phyloP scores from a whole-genome alignment of 1,284 basidiomycete genomes.

The Ustilago cynodontis region DNA sequence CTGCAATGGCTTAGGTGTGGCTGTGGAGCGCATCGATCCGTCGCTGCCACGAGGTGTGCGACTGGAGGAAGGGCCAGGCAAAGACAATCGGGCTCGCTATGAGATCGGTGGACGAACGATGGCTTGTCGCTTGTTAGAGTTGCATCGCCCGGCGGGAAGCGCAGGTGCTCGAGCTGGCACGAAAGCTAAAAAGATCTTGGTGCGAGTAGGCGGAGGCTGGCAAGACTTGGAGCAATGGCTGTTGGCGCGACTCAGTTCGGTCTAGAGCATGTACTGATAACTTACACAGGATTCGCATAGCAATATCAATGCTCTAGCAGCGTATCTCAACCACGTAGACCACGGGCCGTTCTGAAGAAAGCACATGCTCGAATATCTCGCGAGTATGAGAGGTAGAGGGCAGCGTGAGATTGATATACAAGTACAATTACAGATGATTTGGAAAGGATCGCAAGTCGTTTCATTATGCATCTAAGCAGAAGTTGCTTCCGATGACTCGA shows the following conservation, averaged over 20 bases:
- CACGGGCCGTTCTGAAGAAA: too few relatives aligned
- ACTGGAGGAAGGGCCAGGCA: slow-evolving; percentile 75
- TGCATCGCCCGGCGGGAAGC: slow-evolving; percentile 69
- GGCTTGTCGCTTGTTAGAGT: slow-evolving; percentile 80
- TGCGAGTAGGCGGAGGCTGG: slow-evolving; percentile 76
- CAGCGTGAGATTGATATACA: slow-evolving; percentile 4
- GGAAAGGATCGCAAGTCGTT: neutral
- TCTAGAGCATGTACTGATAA: slow-evolving; percentile 8
- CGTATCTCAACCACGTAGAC: neutral
- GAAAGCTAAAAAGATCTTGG: slow-evolving; percentile 63
- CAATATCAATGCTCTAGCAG: neutral
- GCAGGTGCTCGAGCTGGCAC: slow-evolving; percentile 53
- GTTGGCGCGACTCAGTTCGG: slow-evolving; percentile 43
- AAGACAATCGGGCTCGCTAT: slow-evolving; percentile 85
- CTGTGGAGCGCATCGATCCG: slow-evolving; percentile 83
- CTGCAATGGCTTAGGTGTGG: slow-evolving; percentile 79
- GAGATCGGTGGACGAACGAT: slow-evolving; percentile 78
- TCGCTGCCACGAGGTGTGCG: slow-evolving; percentile 75
- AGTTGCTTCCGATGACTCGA: slow-evolving; percentile 10
- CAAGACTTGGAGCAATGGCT: slow-evolving; percentile 85
- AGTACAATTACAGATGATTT: slow-evolving; percentile 40
- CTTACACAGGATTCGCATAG: neutral
- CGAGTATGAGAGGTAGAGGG: neutral
- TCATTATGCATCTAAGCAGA: slow-evolving; percentile 6
- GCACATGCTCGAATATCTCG: neutral